phyloP scores from a whole-genome alignment of 2,329 filamentous ascomycete species.

The Atkinsonella texensis region DNA sequence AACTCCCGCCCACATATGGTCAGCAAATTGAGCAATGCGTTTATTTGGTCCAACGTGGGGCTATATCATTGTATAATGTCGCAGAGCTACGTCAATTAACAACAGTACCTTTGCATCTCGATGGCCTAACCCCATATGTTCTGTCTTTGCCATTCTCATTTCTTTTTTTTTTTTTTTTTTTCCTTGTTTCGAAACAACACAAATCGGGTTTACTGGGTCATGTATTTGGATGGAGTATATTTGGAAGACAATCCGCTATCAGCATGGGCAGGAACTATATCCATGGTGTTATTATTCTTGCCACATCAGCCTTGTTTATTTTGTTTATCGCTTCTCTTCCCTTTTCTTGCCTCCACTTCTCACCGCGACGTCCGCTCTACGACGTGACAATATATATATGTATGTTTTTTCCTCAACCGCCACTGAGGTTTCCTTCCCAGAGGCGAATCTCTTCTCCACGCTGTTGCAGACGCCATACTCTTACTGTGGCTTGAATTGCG shows the following conservation, averaged over 20 bases:
- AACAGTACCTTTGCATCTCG: neutral
- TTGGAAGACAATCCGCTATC: conserved; percentile 18
- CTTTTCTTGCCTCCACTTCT: neutral
- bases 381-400: neutral
- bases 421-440: neutral
- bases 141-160: neutral
- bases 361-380: conserved; percentile 8
- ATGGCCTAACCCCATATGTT: neutral
- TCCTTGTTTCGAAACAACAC: conserved; percentile 7
- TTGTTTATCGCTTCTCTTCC: conserved; percentile 4
- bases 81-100: neutral
- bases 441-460: neutral
- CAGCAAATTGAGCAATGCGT: neutral
- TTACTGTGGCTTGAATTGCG: neutral
- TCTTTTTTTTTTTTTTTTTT: conserved; percentile 12
- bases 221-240: conserved; percentile 31
- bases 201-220: conserved; percentile 20
- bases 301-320: conserved; percentile 12
- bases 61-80: neutral
- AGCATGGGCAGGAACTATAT: conserved; percentile 1
- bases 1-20: neutral
- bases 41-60: neutral
- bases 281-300: conserved; percentile 3
- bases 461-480: no score
- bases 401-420: neutral